Conservation (phyloP, 2,329 filamentous ascomycete genomes). For the Chaetomiaceae sp. region DNA sequence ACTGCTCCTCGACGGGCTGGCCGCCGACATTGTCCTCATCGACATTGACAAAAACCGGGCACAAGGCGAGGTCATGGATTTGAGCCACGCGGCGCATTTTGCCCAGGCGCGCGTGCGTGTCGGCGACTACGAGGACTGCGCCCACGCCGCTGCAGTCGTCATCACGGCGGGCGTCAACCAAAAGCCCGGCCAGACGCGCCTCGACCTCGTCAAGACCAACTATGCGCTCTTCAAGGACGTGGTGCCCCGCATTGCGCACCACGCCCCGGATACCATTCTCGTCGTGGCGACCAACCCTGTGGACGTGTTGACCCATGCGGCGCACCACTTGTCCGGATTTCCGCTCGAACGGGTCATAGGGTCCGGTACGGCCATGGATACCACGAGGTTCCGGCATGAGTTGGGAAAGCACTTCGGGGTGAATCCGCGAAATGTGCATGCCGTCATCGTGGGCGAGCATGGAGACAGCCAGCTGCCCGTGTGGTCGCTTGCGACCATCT, state of each 20-base stretch:
- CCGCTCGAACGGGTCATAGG: conserved; percentile 32
- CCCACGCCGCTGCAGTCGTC: conserved; percentile 30
- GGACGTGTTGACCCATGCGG: conserved; percentile 32
- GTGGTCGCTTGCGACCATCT: conserved; percentile 32
- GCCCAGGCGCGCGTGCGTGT: conserved; percentile 30
- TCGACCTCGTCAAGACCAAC: conserved; percentile 33
- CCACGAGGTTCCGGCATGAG: conserved; percentile 31
- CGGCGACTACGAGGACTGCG: conserved; percentile 30
- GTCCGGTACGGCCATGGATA: conserved; percentile 32
- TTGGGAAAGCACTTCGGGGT: conserved; percentile 28
- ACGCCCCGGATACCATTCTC: conserved; percentile 31
- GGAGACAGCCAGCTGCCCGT: conserved; percentile 32
- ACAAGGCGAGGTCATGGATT: conserved; percentile 31
- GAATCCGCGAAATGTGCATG: conserved; percentile 31
- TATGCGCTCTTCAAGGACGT: conserved; percentile 29
- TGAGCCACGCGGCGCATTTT: conserved; percentile 31
- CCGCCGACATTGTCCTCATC: conserved; percentile 32
- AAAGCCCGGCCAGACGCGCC: conserved; percentile 32
- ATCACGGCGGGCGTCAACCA: conserved; percentile 35
- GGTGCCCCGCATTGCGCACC: conserved; percentile 28
- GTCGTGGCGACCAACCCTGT: conserved; percentile 34
- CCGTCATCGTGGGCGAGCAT: conserved; percentile 33
- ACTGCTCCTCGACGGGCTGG: conserved; percentile 29
- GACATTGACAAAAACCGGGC: conserved; percentile 31
- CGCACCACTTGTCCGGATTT: conserved; percentile 29